Evolutionary conservation across 2,329 filamentous ascomycete species (phyloP), one percentile per base, ranked within the genome.

Genomic region (Ascocoryne sarcoides): DNA sequence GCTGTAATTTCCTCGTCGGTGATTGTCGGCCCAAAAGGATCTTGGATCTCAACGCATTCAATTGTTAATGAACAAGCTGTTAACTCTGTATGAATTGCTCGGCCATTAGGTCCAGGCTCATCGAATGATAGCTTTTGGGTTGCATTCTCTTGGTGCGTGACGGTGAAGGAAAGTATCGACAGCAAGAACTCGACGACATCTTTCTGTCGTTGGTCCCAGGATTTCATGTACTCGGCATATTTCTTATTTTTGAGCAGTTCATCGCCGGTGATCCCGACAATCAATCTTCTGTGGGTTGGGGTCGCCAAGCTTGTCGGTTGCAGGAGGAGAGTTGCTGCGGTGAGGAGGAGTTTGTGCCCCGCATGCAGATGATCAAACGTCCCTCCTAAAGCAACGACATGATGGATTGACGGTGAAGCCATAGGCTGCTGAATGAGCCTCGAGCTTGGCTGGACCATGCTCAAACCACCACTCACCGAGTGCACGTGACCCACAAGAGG

Each of bases 301-400:
- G 65, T 56, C 18, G 46, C 47, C 14, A 49, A 45, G 14, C 21
- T 57, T 52, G 21, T 62, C 75, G 69, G 43, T 76, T 74, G 42
- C 84, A 61, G 70, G 12, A 87, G 71, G 41, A 95, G 75, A 0
- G 81, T 76, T 0, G 84, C 85, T 46, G 89, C 89, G n/a, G 89
- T 88, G 15, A 98, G 75, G 15, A 98, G 74, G n/a, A 96, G 71
- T 64, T 96, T 98, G 67, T 98, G 92, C 4, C 92, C 92, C 3
- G 85, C 80, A 59, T 98, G 92, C 16, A 98, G 73, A 62, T 96
- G 88, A 61, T 98, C 92, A 63, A 96, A 98, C 0, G 92, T 98
- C 8, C 92, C 92, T 20, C 90, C 92, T 10, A 96, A 76, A 38
- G 82, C 85, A 36, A 93, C 82, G 10, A 76, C 72, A 44, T 69